Base-by-base conservation (phyloP, 163 green algal species). In the Chlorella variabilis region DNA sequence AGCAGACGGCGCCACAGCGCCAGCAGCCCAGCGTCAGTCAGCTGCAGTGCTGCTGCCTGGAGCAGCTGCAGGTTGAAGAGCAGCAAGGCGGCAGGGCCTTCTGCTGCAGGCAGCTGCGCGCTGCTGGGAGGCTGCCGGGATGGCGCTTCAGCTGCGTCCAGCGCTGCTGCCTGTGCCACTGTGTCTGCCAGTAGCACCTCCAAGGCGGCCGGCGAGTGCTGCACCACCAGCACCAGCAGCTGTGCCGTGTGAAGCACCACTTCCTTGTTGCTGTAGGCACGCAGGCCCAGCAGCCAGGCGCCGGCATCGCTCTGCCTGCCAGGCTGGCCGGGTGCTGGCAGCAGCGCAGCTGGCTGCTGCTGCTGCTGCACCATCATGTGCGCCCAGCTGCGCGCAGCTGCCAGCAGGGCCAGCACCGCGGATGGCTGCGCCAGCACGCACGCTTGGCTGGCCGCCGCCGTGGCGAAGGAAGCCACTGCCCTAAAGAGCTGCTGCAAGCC, bases 41-140 rank as follows among this genome's bases (percentile, higher is more conserved):
- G 59, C 59, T 63, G 39, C 3, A 29, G 59, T 11, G 68, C 29
- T 5, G 42, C 58, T 2, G 58, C 42, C 29, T 73, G 39, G 0
- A 81, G 62, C 59, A 81, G 29, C 29, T 31, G n/a, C 38, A 81
- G 3, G 31, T 71, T 62, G 38, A 73, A 81, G 4, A 61, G 73
- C 11, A 80, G 75, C 23, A 58, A 27, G 3, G 73, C 38, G 31
- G 73, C 36, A 27, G 71, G 36, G 42, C 8, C 38, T 56, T 23
- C 3, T 9, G 31, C 33, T 67, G 49, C 66, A 15, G 42, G 25
- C 66, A 25, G 39, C 66, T 23, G 39, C 39, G 13, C 18, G 20
- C 29, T n/a, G 34, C 20, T 54, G 45, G 45, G 15, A 54, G 11
- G 45, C 11, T 54, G n/a, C n/a, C n/a, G n/a, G n/a, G n/a, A n/a